Evolutionary conservation across 371 early-diverging fungal species (phyloP).

Genomic region (Saksenaea oblongispora): DNA sequence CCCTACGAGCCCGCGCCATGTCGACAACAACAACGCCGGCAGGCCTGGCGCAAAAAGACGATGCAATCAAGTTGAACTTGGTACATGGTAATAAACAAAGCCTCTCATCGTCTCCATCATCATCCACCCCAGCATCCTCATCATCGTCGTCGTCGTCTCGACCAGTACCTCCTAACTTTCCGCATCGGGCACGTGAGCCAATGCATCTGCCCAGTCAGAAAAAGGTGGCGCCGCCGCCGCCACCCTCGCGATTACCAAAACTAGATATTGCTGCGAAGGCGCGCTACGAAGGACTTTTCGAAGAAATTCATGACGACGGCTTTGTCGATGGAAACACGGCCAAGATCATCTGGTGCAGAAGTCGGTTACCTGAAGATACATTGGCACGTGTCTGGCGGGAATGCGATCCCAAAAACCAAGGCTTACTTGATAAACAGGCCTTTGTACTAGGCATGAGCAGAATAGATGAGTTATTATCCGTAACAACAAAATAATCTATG

Average conservation of each 20-base stretch:
- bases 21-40: constrained; percentile 21
- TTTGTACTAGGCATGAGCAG: constrained; percentile 50
- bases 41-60: not conserved
- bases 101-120: not conserved
- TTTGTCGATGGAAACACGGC: constrained; percentile 41
- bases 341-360: constrained; percentile 35
- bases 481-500: not conserved
- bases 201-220: constrained; percentile 14
- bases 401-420: constrained; percentile 39
- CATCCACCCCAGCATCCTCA: not conserved
- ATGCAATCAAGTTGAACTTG: not conserved
- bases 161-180: not conserved
- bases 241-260: constrained; percentile 32
- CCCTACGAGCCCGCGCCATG: constrained; percentile 19
- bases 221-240: constrained; percentile 37
- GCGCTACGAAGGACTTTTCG: constrained; percentile 43
- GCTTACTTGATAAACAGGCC: constrained; percentile 39
- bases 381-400: constrained; percentile 46
- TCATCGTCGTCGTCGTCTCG: not conserved
- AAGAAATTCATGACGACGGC: constrained; percentile 38
- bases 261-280: not conserved
- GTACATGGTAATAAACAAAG: not conserved
- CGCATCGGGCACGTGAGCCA: not conserved
- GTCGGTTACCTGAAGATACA: constrained; percentile 29
- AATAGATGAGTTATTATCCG: constrained; percentile 41